Conservation (phyloP, 139 green algal genomes). For the Closterium sp. region DNA sequence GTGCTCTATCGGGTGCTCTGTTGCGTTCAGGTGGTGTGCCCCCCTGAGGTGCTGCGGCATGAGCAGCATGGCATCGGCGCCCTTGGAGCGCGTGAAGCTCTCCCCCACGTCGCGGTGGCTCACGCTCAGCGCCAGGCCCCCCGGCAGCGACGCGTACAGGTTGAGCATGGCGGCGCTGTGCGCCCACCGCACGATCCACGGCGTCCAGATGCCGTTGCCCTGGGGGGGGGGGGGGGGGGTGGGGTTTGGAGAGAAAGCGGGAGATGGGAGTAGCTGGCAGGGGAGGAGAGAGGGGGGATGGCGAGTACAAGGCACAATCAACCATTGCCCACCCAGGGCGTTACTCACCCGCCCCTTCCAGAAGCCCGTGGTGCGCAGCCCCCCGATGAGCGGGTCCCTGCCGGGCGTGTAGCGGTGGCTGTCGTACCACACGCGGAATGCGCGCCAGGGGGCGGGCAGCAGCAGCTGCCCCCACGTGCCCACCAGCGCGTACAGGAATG, state of each 20-base stretch:
- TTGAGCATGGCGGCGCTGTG: neutral
- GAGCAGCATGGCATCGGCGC: neutral
- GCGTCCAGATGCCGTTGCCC: neutral
- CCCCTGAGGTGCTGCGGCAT: neutral
- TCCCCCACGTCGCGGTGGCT: neutral
- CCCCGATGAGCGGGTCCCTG: neutral
- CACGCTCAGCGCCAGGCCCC: neutral
- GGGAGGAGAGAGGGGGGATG: too few relatives aligned
- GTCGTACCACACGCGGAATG: slow-evolving; percentile 2
- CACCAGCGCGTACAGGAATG: slow-evolving; percentile 6
- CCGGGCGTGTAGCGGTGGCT: neutral
- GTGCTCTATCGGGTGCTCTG: neutral
- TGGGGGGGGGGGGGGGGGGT: neutral
- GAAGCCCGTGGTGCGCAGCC: neutral
- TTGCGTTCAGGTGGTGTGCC: neutral
- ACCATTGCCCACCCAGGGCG: neutral
- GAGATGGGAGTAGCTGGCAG: too few relatives aligned
- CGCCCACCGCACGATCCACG: neutral
- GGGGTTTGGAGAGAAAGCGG: too few relatives aligned
- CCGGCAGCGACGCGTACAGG: neutral
- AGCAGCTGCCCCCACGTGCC: slow-evolving; percentile 16
- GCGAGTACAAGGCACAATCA: too few relatives aligned
- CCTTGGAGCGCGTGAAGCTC: neutral
- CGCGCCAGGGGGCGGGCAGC: neutral
- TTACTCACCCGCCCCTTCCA: neutral